Evolutionary conservation across 495 filamentous ascomycete species (phyloP).

Genomic region (Xylaria acuta): DNA sequence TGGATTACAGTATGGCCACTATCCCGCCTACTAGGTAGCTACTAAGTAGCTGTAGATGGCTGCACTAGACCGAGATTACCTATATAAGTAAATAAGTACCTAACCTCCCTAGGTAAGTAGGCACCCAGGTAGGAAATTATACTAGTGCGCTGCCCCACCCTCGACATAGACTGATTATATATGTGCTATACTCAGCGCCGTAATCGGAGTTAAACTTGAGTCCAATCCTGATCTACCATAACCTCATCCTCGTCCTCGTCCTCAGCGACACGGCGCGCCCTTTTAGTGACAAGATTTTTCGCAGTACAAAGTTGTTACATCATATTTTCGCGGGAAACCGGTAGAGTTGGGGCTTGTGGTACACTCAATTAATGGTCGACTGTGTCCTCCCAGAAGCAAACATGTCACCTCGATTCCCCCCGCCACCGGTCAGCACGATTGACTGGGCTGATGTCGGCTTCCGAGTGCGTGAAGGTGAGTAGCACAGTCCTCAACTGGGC

Average conservation of each 20-base stretch:
- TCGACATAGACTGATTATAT: background rate
- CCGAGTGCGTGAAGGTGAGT: constrained; percentile 79
- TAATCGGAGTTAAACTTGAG: constrained; percentile 20
- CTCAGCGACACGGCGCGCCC: constrained; percentile 1
- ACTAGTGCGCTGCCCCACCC: background rate
- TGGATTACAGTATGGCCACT: background rate
- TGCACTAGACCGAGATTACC: background rate
- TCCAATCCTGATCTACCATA: background rate
- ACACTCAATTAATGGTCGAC: background rate
- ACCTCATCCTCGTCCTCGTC: background rate
- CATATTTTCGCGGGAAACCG: background rate
- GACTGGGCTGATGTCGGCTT: constrained; percentile 95
- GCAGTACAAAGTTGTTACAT: background rate
- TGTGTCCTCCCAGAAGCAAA: constrained; percentile 3
- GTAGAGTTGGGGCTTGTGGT: background rate
- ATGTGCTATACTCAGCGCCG: background rate
- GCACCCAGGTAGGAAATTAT: too few relatives aligned
- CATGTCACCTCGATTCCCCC: constrained; percentile 69
- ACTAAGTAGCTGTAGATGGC: background rate
- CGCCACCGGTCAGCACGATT: constrained; percentile 80
- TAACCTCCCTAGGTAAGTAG: too few relatives aligned
- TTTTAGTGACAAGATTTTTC: background rate
- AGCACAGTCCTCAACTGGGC: background rate
- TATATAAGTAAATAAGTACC: too few relatives aligned
- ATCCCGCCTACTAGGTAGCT: background rate